Percentiles rank a stretch among this genome's conserved stretches.
phyloP scores from a whole-genome alignment of 163 green algal genomes.

The Scenedesmus sp. region DNA sequence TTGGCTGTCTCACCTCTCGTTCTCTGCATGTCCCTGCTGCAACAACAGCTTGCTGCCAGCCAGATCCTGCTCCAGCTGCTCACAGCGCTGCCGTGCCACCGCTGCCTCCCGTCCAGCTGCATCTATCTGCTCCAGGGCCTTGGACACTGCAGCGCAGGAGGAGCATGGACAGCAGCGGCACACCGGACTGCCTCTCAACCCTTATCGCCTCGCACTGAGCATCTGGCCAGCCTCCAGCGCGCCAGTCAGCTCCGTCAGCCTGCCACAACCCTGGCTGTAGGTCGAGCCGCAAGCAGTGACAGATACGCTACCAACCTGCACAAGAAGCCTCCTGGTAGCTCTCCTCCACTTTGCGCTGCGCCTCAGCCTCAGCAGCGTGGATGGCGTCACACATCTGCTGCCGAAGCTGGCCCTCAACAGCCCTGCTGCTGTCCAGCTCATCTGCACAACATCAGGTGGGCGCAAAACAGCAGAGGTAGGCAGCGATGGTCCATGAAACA shows the following conservation, averaged over 20 bases:
- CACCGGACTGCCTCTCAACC: neutral
- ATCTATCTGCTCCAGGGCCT: constrained; percentile 64
- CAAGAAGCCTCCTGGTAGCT: constrained; percentile 71
- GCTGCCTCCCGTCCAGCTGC: constrained; percentile 40
- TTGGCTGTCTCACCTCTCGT: constrained; percentile 51
- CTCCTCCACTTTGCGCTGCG: constrained; percentile 64
- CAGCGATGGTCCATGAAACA: neutral
- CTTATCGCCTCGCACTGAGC: neutral
- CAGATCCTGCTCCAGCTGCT: constrained; percentile 40
- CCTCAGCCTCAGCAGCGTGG: constrained; percentile 44
- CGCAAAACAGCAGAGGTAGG: neutral
- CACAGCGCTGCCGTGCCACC: constrained; percentile 49
- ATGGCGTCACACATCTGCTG: constrained; percentile 53
- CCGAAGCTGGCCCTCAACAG: constrained; percentile 30
- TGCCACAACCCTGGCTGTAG: neutral
- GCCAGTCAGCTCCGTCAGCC: too few relatives aligned
- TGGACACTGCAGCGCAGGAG: constrained; percentile 35
- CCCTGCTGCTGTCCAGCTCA: constrained; percentile 42
- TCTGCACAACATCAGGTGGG: constrained; percentile 8
- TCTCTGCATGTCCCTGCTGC: constrained; percentile 47
- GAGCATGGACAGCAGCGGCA: neutral
- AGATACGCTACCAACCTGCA: constrained; percentile 63
- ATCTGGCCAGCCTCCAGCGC: neutral
- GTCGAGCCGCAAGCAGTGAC: neutral
- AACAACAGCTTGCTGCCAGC: constrained; percentile 30